These are phyloP conservation scores for Chaetoceros tenuissimus DNA, from an alignment of 108 stramenopile genomes.

Conservation along the genomic window DNA sequence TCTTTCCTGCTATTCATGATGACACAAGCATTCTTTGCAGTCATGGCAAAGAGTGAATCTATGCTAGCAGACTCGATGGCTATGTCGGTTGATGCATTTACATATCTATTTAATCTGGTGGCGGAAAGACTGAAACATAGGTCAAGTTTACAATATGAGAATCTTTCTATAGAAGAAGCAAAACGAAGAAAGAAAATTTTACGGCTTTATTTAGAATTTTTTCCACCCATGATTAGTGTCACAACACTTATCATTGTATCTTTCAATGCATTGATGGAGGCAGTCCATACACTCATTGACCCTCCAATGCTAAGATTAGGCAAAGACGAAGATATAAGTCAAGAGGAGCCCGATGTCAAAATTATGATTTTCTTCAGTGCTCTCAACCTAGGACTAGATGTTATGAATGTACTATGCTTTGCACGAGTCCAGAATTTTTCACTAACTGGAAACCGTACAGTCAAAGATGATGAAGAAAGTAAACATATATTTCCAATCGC, in stretches of 20 bases:
- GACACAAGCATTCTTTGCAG: conserved; percentile 31
- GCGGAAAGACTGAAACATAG: conserved; percentile 26
- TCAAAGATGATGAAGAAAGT: background rate
- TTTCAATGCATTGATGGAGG: background rate
- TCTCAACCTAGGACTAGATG: background rate
- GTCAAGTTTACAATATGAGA: background rate
- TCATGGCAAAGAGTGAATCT: conserved; percentile 26
- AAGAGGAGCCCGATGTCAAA: background rate
- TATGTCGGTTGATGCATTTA: conserved; percentile 33
- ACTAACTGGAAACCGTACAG: background rate
- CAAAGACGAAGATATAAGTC: background rate
- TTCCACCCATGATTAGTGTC: background rate
- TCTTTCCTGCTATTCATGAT: conserved; percentile 32
- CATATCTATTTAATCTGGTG: conserved; percentile 24
- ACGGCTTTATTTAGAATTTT: conserved; percentile 1
- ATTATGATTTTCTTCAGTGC: background rate
- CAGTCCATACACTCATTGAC: background rate
- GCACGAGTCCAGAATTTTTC: background rate
- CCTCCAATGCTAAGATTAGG: background rate
- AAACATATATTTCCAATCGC: background rate
- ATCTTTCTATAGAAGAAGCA: background rate
- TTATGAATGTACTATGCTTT: background rate
- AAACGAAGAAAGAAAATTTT: background rate
- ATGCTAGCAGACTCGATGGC: conserved; percentile 38
- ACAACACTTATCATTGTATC: background rate